Base-by-base conservation (phyloP, 2,329 filamentous ascomycete species). In the Aphanocladium album region DNA sequence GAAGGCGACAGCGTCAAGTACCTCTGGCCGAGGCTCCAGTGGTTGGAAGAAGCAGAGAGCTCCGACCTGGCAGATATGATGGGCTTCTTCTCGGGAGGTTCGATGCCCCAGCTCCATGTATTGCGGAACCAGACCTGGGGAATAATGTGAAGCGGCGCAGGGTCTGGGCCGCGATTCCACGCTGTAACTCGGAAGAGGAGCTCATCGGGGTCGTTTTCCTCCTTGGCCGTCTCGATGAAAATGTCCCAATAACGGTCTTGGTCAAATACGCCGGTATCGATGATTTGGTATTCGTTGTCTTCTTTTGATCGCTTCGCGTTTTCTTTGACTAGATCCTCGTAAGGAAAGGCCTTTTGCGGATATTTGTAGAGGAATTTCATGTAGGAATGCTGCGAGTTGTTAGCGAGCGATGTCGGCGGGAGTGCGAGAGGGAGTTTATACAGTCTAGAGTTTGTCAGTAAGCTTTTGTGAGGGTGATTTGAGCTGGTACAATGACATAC, bases 281-380 rank as follows among this genome's bases (percentile, higher is more conserved):
- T 82, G 60, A 98, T 85, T 73, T 97, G 93, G 76, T 96, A 98
- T 72, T 98, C 93, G 52, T 84, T 84, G 64, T 97, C 93, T 67
- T 86, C 73, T 73, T 88, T 90, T 60, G 83, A 82, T 65, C 93
- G 85, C 66, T 81, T 84, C 47, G 87, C 92, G 71, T 96, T 98
- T 71, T 96, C 91, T 65, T 90, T 80, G 65, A 96, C 79, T 51
- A 98, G 80, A 65, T 96, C 87, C 73, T 97, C 83, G 79, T 98
- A 98, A 2, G 93, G 95, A 70, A 98, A 98, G 64, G 88, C 86
- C 68, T 83, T 84, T 76, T 98, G 93, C 0, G 95, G 95, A 69
- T 97, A 96, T 76, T 98, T 98, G 84, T 98, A 98, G 67, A 98
- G 87, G 71, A 88, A 96, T 75, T 98, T 98, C 93, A 98, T 98